phyloP scores from a whole-genome alignment of 345 rosid genomes.

The Salix viminalis region DNA sequence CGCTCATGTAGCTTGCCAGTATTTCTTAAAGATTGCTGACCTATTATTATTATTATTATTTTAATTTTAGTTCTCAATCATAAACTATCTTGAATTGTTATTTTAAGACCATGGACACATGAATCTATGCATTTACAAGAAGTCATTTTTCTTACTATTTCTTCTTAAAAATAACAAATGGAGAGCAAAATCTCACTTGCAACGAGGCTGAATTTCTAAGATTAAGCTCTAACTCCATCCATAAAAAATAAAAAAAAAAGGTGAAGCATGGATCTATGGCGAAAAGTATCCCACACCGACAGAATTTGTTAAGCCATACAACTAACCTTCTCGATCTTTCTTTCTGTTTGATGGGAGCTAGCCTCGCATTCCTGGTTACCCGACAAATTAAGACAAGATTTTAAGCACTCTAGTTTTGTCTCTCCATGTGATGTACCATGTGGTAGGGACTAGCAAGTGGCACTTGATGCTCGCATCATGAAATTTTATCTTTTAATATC shows the following conservation, averaged over 20 bases:
- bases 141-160: too few species aligned
- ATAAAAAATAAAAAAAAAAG: background rate
- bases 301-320: background rate
- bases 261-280: background rate
- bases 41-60: too few species aligned
- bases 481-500: constrained; percentile 2
- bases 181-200: background rate
- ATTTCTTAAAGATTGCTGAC: too few species aligned
- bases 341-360: too few species aligned
- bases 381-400: background rate
- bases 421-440: background rate
- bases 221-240: background rate
- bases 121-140: too few species aligned
- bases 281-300: background rate
- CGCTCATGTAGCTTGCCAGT: too few species aligned
- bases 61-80: too few species aligned
- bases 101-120: too few species aligned
- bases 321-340: background rate
- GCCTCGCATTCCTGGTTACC: background rate
- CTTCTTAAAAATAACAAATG: background rate
- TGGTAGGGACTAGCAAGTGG: background rate
- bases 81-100: too few species aligned
- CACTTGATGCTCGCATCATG: background rate
- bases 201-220: background rate
- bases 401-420: background rate